Percentiles rank a stretch among this genome's conserved stretches.
phyloP scores from a whole-genome alignment of 2,329 filamentous ascomycete genomes.

The Sarocladiaceae sp. region DNA sequence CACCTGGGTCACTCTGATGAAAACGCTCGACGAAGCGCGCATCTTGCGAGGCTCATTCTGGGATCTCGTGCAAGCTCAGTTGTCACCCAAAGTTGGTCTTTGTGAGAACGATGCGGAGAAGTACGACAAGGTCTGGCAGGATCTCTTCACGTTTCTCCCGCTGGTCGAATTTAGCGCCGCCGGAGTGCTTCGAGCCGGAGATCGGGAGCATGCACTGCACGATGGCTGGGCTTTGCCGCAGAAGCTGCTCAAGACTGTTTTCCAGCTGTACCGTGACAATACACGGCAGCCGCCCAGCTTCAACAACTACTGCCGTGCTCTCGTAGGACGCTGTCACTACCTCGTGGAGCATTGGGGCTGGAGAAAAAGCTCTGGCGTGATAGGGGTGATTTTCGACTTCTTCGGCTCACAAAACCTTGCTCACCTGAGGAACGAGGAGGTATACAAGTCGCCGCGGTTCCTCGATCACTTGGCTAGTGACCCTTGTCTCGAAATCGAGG shows the following conservation, averaged over 20 bases:
- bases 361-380: conserved; percentile 49
- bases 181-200: conserved; percentile 39
- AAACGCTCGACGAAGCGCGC: conserved; percentile 40
- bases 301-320: conserved; percentile 57
- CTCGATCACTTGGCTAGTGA: conserved; percentile 46
- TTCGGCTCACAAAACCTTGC: conserved; percentile 57
- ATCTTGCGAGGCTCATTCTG: conserved; percentile 53
- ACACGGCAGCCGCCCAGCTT: conserved; percentile 52
- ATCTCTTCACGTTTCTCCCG: conserved; percentile 55
- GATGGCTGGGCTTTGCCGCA: conserved; percentile 59
- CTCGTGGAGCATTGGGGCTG: conserved; percentile 62
- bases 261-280: conserved; percentile 52
- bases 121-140: conserved; percentile 53
- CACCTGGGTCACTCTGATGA: conserved; percentile 54
- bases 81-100: conserved; percentile 29
- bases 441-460: conserved; percentile 53
- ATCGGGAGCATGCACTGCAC: conserved; percentile 19
- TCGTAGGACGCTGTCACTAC: conserved; percentile 55
- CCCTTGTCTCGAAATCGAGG: conserved; percentile 43
- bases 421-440: conserved; percentile 60
- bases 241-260: conserved; percentile 48
- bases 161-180: conserved; percentile 51
- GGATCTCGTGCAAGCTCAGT: conserved; percentile 45
- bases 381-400: conserved; percentile 61
- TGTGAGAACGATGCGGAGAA: conserved; percentile 34